These are phyloP conservation scores for Colletotrichum sp. DNA, from an alignment of 2,329 filamentous ascomycete species.

Conservation along the genomic window DNA sequence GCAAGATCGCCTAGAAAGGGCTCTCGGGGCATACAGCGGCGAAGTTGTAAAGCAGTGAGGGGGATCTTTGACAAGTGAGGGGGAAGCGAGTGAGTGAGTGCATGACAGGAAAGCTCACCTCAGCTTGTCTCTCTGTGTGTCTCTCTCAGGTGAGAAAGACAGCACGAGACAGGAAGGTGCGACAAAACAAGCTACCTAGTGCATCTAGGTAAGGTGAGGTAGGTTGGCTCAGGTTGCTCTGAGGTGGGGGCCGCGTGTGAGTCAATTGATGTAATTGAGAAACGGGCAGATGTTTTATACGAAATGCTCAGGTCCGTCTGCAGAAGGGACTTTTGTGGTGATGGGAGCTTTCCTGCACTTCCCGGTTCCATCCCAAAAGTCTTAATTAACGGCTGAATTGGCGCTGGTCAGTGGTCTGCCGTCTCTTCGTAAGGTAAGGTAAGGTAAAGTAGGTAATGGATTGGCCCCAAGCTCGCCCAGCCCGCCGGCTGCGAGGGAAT, in stretches of 20 bases:
- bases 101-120: conserved; percentile 3
- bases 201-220: neutral
- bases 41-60: neutral
- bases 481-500: conserved; percentile 8
- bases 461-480: neutral
- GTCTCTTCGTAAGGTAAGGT: neutral
- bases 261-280: conserved; percentile 2
- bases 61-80: neutral
- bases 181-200: neutral
- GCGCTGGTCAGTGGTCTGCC: neutral
- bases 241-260: neutral
- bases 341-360: neutral
- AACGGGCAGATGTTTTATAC: neutral
- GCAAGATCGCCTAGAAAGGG: neutral
- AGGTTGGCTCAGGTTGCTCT: neutral
- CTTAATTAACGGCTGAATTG: conserved; percentile 10
- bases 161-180: neutral
- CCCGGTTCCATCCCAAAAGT: neutral
- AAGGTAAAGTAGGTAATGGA: neutral
- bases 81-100: neutral
- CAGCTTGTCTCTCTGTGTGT: neutral
- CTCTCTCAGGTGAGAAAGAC: neutral
- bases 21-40: neutral
- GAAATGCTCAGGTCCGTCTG: neutral
- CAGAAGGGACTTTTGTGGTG: neutral